These are phyloP conservation scores for Quercus gilva DNA, from an alignment of 306 rosid species.

Conservation along the genomic window DNA sequence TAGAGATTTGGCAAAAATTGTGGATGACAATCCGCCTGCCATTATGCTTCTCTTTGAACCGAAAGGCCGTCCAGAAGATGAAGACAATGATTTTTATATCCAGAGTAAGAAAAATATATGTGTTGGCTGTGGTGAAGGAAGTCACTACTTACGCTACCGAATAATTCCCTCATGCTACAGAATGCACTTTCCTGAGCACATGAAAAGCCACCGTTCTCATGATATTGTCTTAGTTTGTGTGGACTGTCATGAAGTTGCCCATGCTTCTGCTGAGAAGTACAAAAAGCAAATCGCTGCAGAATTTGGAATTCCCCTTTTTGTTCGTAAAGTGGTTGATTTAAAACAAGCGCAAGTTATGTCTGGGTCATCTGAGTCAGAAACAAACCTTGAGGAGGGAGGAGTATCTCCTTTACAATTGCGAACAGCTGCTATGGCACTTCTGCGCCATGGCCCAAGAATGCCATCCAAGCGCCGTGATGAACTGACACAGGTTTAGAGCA, in stretches of 20 bases:
- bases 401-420: conserved; percentile 92
- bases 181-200: conserved; percentile 91
- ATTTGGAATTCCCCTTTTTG: conserved; percentile 91
- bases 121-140: conserved; percentile 96
- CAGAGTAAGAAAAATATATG: conserved; percentile 93
- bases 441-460: conserved; percentile 90
- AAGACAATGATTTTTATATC: conserved; percentile 89
- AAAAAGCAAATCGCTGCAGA: conserved; percentile 77
- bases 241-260: conserved; percentile 98
- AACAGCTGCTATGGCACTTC: conserved; percentile 91
- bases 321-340: conserved; percentile 61
- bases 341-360: conserved; percentile 30
- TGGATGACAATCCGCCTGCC: conserved; percentile 82
- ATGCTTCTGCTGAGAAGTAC: conserved; percentile 94
- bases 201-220: conserved; percentile 97
- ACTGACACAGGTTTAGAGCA: conserved; percentile 58
- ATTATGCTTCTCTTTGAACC: conserved; percentile 97
- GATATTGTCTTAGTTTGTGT: conserved; percentile 94
- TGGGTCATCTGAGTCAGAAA: conserved; percentile 29
- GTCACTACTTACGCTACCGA: conserved; percentile 85
- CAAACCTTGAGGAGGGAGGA: conserved; percentile 53
- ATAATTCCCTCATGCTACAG: conserved; percentile 98
- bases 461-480: conserved; percentile 73
- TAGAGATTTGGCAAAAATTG: conserved; percentile 74
- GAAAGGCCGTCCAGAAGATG: conserved; percentile 98